Evolutionary conservation across 768 basidiomycete species (phyloP).

Genomic region (Plicaturopsis crispa): DNA sequence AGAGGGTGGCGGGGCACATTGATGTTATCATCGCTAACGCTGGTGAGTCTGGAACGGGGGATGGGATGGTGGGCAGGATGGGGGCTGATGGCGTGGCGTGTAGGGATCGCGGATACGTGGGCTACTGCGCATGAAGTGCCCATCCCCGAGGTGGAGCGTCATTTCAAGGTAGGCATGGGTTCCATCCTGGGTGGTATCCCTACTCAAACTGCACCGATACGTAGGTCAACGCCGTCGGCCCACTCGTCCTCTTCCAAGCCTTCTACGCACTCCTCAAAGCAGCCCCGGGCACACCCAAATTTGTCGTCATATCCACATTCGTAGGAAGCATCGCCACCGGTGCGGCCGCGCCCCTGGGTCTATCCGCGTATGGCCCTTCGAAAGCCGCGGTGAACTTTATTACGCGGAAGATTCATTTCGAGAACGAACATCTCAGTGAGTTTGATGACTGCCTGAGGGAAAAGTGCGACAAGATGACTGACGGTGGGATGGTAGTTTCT

Average conservation of each 20-base stretch:
- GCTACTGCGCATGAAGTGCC: neutral
- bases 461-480: neutral
- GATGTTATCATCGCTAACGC: conserved; percentile 2
- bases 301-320: neutral
- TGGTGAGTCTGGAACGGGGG: conserved; percentile 1
- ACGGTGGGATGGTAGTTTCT: neutral
- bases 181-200: neutral
- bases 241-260: neutral
- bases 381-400: conserved; percentile 2
- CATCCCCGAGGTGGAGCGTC: neutral
- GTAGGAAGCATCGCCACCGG: neutral
- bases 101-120: neutral
- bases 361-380: conserved; percentile 1
- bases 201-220: neutral
- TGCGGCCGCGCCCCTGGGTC: neutral
- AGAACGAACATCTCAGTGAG: too few species aligned
- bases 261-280: neutral
- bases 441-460: too few species aligned
- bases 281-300: neutral
- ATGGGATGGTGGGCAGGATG: too few species aligned
- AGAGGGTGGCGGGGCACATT: neutral
- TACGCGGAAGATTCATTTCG: too few species aligned
- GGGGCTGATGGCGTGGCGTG: neutral
- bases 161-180: neutral
- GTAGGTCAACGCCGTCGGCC: conserved; percentile 1